Evolutionary conservation across 805 yeast species (phyloP), one percentile per base, ranked within the genome.

Genomic region (Kodamaea hsintzibuensis): DNA sequence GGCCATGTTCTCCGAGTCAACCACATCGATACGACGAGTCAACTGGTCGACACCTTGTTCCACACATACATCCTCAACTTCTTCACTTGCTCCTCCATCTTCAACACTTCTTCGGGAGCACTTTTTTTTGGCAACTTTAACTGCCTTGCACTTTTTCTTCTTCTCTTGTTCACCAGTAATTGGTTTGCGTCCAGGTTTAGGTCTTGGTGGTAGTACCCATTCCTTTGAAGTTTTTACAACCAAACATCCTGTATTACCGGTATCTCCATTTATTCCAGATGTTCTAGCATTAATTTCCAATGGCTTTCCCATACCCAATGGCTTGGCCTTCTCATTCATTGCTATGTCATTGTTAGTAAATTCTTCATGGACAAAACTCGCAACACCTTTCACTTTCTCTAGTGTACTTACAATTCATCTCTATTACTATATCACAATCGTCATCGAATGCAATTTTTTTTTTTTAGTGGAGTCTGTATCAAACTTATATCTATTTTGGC

Each of bases 191-290:
- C 88, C 89, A 0, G 89, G 88, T 59, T 88, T 86, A 22, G 96
- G 95, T 59, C 95, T 76, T 9, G 96, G 96, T 2, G 96, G 96
- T 30, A 88, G 72, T 7, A 87, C 91, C 92, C 95, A 90, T 63
- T 83, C 85, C 63, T 86, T 86, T 50, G 91, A 86, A 1, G 93
- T 85, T 60, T 78, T 82, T 51, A 63, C 68, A 53, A 49, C 53
- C 27, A 51, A 22, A 17, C 47, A 43, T 8, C 19, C 17, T 8
- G 19, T 13, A 14, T 35, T 35, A 16, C 18, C 42, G 3, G 35
- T 9, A 3, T 22, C 16, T 43, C 16, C 47, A 17, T 3, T 22
- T 3, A 19, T 35, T 22, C 25, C 27, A 12, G 7, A 37, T 37
- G 45, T 27, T 7, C 14, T 13, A 13, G 45, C 27, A 39, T 8